Base-by-base conservation (phyloP, 73 alveolate genomes). In the Blepharisma japonicum region DNA sequence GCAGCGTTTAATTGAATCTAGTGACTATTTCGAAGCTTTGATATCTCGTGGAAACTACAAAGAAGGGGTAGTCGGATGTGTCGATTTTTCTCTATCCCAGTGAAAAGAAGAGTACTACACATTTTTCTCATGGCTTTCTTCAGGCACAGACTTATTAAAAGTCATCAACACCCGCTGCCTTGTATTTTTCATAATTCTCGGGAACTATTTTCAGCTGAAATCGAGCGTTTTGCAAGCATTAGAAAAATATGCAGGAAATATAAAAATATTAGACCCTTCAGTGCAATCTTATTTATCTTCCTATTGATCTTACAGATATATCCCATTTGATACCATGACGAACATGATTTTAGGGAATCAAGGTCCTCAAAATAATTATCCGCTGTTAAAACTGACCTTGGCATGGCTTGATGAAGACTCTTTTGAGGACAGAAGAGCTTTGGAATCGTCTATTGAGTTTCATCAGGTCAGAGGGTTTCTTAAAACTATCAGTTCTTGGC, bases 391-490 rank as follows among this genome's bases (percentile, higher is more conserved):
- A 50, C 7, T 50, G 56, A 50, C 11, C 11, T 50, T 50, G 11
- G 56, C 56, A 7, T 50, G 56, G 56, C 56, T 50, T 50, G 56
- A 50, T 11, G 56, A 50, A 50, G 11, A 50, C 7, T 50, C 56
- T 50, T 50, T 50, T 11, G 11, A 50, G 11, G 56, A 50, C 56
- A 7, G 56, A 50, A 7, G 56, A 7, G 56, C 7, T 11, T 11
- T 50, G 7, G 56, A 50, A 50, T 8, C 20, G 7, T 50, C 56
- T 50, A 11, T 8, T 8, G 56, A 50, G 11, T 50, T 50, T 50
- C 56, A 50, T 50, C 11, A 8, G 11, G 56, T 50, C 56, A 7
- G 56, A 8, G 56, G 11, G 7, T 50, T 50, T 50, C 11, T 50
- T 8, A 50, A 50, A 11, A 50, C 56, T 50, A 8, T 50, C 7